These are phyloP conservation scores for Fusarium heterosporum DNA, from an alignment of 2,329 filamentous ascomycete genomes.

Conservation along the genomic window DNA sequence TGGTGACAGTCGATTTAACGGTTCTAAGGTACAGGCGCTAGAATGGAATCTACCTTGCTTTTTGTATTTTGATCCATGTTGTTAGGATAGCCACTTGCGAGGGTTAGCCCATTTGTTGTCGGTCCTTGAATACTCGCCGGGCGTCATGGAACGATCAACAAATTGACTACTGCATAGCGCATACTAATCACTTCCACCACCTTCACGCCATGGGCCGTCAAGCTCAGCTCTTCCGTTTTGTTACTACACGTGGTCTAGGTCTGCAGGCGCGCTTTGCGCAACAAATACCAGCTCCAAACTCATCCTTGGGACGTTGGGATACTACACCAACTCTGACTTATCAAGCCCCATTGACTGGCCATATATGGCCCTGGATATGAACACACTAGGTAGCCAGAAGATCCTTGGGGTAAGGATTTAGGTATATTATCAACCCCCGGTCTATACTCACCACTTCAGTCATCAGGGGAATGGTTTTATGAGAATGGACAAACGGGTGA, in stretches of 20 bases:
- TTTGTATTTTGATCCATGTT: constrained; percentile 25
- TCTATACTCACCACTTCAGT: constrained; percentile 16
- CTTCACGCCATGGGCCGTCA: constrained; percentile 5
- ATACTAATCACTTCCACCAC: constrained; percentile 5
- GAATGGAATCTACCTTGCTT: constrained; percentile 15
- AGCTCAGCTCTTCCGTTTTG: constrained; percentile 16
- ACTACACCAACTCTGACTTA: not conserved
- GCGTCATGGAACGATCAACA: not conserved
- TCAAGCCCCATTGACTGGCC: not conserved
- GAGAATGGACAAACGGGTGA: constrained; percentile 16
- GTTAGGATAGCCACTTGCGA: constrained; percentile 11
- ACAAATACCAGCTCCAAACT: not conserved
- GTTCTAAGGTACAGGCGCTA: constrained; percentile 10
- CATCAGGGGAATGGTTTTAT: not conserved
- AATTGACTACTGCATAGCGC: constrained; percentile 21
- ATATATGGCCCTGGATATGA: not conserved
- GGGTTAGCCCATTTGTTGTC: constrained; percentile 15
- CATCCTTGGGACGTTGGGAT: not conserved
- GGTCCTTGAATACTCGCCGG: not conserved
- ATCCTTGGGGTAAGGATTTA: not conserved
- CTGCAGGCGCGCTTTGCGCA: constrained; percentile 2
- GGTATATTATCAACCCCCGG: not conserved
- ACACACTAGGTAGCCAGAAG: not conserved
- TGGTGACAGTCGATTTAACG: not conserved
- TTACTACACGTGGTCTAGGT: constrained; percentile 7